A percentile compares a stretch with the other conserved stretches of the same genome.
Evolutionary conservation across 768 basidiomycete species (phyloP).

Genomic region (Suillus placidus): DNA sequence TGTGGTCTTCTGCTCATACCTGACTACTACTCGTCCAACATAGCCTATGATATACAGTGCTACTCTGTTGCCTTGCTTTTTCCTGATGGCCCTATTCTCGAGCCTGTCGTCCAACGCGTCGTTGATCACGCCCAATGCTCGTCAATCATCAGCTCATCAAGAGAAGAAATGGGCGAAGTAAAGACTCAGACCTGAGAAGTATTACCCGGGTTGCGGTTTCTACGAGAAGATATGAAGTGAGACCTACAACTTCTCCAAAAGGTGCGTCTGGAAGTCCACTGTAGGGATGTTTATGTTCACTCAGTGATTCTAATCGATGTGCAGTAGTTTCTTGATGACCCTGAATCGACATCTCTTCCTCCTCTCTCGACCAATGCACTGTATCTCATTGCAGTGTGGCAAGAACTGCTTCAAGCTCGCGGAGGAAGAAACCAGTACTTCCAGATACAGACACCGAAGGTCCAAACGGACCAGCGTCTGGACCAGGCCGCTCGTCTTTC

Average conservation of each 20-base stretch:
- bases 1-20: too few relatives aligned
- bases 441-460: conserved; percentile 22
- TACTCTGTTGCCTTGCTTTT: too few relatives aligned
- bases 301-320: conserved; percentile 12
- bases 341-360: conserved; percentile 82
- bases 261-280: conserved; percentile 26
- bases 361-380: conserved; percentile 76
- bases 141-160: conserved; percentile 65
- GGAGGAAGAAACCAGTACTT: conserved; percentile 44
- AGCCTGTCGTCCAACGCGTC: conserved; percentile 70
- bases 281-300: background rate
- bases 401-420: conserved; percentile 74
- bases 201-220: conserved; percentile 43
- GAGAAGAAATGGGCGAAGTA: conserved; percentile 42
- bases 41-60: too few relatives aligned
- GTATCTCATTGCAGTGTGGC: conserved; percentile 81
- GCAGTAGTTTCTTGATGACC: conserved; percentile 63
- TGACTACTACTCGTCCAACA: too few relatives aligned
- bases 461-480: conserved; percentile 10
- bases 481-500: conserved; percentile 72
- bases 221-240: conserved; percentile 44
- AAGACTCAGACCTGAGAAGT: conserved; percentile 16
- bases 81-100: too few relatives aligned
- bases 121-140: conserved; percentile 51
- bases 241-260: conserved; percentile 46